Evolutionary conservation across 805 yeast species (phyloP).

Genomic region (Sugiyamaella marilandica): DNA sequence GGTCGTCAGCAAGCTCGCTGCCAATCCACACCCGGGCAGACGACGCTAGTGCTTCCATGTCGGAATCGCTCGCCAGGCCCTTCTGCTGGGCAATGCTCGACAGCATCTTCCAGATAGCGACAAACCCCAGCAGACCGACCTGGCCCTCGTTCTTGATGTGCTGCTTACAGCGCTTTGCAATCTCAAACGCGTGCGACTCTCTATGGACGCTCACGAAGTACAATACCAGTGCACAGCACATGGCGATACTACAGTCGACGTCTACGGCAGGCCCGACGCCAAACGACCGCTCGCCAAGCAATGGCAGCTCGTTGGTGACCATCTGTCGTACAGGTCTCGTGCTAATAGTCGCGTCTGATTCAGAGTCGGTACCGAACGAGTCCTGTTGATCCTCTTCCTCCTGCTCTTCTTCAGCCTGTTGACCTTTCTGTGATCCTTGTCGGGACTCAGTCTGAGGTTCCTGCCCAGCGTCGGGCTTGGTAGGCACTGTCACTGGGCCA

Average conservation of each 20-base stretch:
- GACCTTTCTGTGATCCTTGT: background rate
- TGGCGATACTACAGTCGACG: constrained; percentile 26
- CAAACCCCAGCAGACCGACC: constrained; percentile 33
- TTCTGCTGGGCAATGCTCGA: constrained; percentile 17
- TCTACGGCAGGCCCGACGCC: background rate
- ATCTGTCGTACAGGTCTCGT: background rate
- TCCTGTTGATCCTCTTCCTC: background rate
- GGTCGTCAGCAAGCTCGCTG: constrained; percentile 29
- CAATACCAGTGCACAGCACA: constrained; percentile 25
- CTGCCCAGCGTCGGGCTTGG: background rate
- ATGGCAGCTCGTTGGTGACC: background rate
- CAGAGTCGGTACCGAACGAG: background rate
- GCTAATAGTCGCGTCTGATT: background rate
- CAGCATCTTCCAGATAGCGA: constrained; percentile 23
- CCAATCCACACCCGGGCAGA: constrained; percentile 34
- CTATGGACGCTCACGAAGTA: constrained; percentile 17
- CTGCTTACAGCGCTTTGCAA: constrained; percentile 12
- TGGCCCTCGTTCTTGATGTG: constrained; percentile 8
- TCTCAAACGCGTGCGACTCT: constrained; percentile 12
- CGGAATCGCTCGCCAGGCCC: constrained; percentile 12
- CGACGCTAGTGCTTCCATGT: constrained; percentile 25
- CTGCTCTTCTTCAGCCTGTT: no score
- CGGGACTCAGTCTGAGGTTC: background rate
- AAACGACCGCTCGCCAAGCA: background rate
- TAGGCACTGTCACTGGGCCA: background rate